Evolutionary conservation across 306 rosid genomes (phyloP).

Genomic region (Cucurbita moschata): DNA sequence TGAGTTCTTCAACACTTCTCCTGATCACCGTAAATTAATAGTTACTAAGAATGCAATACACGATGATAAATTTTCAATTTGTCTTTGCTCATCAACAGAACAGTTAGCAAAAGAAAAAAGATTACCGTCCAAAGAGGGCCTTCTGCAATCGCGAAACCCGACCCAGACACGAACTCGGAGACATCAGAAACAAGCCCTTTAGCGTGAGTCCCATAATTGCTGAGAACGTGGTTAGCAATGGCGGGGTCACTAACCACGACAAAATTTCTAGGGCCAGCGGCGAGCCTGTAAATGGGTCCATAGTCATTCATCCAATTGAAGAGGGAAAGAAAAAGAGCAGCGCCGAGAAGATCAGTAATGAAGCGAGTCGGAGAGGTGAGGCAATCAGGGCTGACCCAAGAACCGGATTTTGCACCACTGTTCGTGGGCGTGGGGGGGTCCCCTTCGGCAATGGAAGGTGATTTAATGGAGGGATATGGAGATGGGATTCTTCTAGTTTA

Average conservation of each 20-base stretch:
- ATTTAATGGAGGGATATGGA: slow-evolving; percentile 23
- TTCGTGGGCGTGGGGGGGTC: slow-evolving; percentile 16
- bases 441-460: slow-evolving; percentile 28
- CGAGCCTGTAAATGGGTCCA: slow-evolving; percentile 75
- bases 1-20: slow-evolving; percentile 75
- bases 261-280: slow-evolving; percentile 83
- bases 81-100: neutral
- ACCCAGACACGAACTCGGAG: slow-evolving; percentile 71
- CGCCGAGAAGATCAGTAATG: slow-evolving; percentile 70
- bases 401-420: slow-evolving; percentile 19
- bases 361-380: slow-evolving; percentile 63
- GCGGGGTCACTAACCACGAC: slow-evolving; percentile 91
- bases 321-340: slow-evolving; percentile 77
- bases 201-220: slow-evolving; percentile 57
- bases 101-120: neutral
- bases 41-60: neutral
- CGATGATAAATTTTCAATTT: neutral
- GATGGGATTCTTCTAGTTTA: slow-evolving; percentile 6
- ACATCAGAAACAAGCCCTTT: slow-evolving; percentile 90
- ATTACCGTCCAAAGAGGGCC: slow-evolving; percentile 94
- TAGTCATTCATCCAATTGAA: slow-evolving; percentile 81
- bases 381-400: slow-evolving; percentile 57
- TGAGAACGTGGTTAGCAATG: slow-evolving; percentile 73
- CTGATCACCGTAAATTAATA: slow-evolving; percentile 25
- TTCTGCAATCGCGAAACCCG: slow-evolving; percentile 92